Conservation (phyloP, 2,329 filamentous ascomycete species). For the Albifimbria verrucaria region DNA sequence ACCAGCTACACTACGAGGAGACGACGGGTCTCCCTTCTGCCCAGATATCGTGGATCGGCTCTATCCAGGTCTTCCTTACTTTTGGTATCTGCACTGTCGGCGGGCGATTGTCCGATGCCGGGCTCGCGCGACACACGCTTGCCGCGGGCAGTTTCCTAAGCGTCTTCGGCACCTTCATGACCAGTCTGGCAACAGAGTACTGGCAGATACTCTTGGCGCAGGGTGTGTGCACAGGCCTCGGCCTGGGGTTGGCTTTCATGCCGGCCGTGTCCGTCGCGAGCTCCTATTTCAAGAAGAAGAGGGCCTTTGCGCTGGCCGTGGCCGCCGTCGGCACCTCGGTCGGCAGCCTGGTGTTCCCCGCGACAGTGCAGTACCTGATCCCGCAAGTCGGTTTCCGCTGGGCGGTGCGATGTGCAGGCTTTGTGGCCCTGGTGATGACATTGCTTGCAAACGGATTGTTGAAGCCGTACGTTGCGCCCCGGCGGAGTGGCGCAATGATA, state of each 20-base stretch:
- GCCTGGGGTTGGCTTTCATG: slow-evolving; percentile 55
- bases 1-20: slow-evolving; percentile 49
- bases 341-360: slow-evolving; percentile 54
- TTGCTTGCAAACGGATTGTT: slow-evolving; percentile 34
- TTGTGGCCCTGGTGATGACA: slow-evolving; percentile 52
- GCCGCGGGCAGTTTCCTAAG: slow-evolving; percentile 37
- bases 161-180: slow-evolving; percentile 46
- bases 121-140: slow-evolving; percentile 40
- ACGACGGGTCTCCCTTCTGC: slow-evolving; percentile 29
- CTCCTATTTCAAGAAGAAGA: slow-evolving; percentile 56
- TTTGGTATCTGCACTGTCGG: slow-evolving; percentile 46
- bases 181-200: slow-evolving; percentile 41
- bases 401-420: slow-evolving; percentile 62
- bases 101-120: slow-evolving; percentile 48
- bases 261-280: slow-evolving; percentile 58
- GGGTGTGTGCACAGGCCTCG: slow-evolving; percentile 48
- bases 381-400: slow-evolving; percentile 59
- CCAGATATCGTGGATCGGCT: slow-evolving; percentile 44
- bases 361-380: slow-evolving; percentile 54
- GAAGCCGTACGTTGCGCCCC: slow-evolving; percentile 43
- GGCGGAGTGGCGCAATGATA: slow-evolving; percentile 47
- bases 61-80: slow-evolving; percentile 47
- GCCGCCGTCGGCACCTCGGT: slow-evolving; percentile 57
- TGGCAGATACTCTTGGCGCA: slow-evolving; percentile 54
- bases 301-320: slow-evolving; percentile 57